Evolutionary conservation across 495 filamentous ascomycete species (phyloP), one percentile per base, ranked within the genome.

Genomic region (Cetradonia linearis): DNA sequence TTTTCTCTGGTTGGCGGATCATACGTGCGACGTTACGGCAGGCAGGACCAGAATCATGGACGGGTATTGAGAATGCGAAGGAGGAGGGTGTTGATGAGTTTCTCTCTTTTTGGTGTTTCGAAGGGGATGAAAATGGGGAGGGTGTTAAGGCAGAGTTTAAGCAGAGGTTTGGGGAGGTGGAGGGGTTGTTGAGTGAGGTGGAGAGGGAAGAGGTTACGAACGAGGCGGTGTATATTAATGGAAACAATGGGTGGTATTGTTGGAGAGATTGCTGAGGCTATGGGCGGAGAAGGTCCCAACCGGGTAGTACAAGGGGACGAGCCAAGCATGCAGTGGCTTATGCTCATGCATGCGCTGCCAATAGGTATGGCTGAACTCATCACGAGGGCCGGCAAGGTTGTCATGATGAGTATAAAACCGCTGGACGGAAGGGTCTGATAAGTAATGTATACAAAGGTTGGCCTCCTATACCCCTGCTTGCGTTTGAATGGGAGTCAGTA

Each of bases 1-100:
- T 84, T 0, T 80, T 85, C 59, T 75, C 74, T 34, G 82, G 82
- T 13, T 81, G 82, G 5, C 70, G 81, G 4, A 78, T 73, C 66
- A 76, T 85, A 27, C 73, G 79, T 18, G 65, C 66, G 1, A 68
- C 75, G 33, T 65, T 84, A 1, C 54, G 67, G 36, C 66, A 67
- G 18, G 78, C 74, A 11, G 74, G 76, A 11, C 34, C 65, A 0
- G 68, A 68, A 10, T 82, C 81, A 33, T 81, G 76, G 79, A 40
- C n/a, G 25, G n/a, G 57, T 5, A 62, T 65, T 9, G 62, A 65
- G 5, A 23, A 68, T 13, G 72, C 73, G 60, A 72, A 72, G 13
- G 69, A 72, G 56, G 76, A 75, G 54, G 68, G 74, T 59, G 74
- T 74, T 56, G 56, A 56, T 10, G 67, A 67, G 16, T 75, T 73